Conservation (phyloP, 345 rosid genomes). For the Sonneratia alba region DNA sequence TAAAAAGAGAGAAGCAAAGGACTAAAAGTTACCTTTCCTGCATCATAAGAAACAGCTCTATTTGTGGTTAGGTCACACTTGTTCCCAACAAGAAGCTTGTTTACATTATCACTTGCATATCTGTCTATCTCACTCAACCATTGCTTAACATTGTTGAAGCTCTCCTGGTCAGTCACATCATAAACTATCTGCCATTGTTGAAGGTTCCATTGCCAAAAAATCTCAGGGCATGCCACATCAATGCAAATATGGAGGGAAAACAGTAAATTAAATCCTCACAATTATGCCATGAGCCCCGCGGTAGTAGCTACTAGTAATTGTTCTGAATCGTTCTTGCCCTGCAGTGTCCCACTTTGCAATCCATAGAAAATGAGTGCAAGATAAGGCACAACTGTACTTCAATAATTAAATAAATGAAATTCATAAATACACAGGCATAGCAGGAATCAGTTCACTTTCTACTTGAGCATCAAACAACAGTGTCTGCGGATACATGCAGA, state of each 20-base stretch:
- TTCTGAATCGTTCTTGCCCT: conserved; percentile 78
- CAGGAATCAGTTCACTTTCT: neutral
- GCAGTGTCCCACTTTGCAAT: conserved; percentile 66
- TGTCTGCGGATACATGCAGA: neutral
- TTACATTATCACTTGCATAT: conserved; percentile 66
- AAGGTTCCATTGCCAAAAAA: neutral
- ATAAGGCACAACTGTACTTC: neutral
- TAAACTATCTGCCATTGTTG: conserved; percentile 40
- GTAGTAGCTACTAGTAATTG: conserved; percentile 74
- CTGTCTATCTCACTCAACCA: conserved; percentile 76
- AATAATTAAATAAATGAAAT: neutral
- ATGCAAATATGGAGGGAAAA: neutral
- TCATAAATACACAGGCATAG: neutral
- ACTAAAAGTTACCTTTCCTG: conserved; percentile 41
- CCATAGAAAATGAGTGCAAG: conserved; percentile 5
- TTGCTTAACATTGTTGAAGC: conserved; percentile 72
- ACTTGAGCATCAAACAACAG: neutral
- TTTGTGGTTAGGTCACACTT: conserved; percentile 61
- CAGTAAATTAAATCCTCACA: conserved; percentile 18
- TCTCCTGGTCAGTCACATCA: conserved; percentile 80
- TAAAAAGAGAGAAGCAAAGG: neutral
- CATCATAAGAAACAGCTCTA: conserved; percentile 57
- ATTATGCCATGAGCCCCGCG: conserved; percentile 77
- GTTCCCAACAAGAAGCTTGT: conserved; percentile 73
- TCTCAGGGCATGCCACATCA: neutral